phyloP scores from a whole-genome alignment of 2,329 filamentous ascomycete species.

The Arthrocladium fulminans region DNA sequence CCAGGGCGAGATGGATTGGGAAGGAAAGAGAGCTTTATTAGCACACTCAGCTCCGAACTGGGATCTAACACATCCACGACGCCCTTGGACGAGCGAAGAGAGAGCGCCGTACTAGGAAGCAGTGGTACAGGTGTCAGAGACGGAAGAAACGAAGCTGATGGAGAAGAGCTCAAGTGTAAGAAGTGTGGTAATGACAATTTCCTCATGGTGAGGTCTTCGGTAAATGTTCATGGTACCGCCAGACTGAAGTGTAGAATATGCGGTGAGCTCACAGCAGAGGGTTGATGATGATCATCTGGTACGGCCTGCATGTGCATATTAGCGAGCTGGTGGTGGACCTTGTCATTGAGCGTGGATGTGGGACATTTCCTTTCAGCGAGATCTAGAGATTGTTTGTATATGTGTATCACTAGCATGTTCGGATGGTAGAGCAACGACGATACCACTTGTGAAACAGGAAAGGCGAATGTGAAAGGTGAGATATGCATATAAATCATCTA shows the following conservation, averaged over 20 bases:
- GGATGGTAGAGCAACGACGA: no score
- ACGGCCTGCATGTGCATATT: no score
- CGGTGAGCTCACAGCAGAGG: constrained; percentile 13
- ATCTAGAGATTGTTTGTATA: no score
- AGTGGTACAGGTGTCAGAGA: neutral
- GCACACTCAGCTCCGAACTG: constrained; percentile 19
- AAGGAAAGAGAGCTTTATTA: constrained; percentile 18
- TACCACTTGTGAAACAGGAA: no score
- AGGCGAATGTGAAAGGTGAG: no score
- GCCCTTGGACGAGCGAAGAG: neutral
- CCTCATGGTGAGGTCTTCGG: constrained; percentile 14
- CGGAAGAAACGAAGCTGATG: constrained; percentile 11
- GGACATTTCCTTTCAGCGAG: no score
- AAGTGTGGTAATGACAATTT: constrained; percentile 21
- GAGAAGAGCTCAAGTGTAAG: constrained; percentile 18
- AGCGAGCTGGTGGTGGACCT: no score
- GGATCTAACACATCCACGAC: constrained; percentile 12
- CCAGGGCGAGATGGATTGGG: constrained; percentile 17
- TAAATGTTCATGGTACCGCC: constrained; percentile 8
- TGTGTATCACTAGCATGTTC: no score
- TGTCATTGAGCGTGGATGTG: no score
- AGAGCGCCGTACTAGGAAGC: neutral
- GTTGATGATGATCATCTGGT: no score
- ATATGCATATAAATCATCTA: no score
- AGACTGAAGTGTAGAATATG: constrained; percentile 22